Percentiles rank a stretch among this genome's conserved stretches.
These are phyloP conservation scores for Acmispon strigosus DNA, from an alignment of 306 rosid species.

Conservation along the genomic window DNA sequence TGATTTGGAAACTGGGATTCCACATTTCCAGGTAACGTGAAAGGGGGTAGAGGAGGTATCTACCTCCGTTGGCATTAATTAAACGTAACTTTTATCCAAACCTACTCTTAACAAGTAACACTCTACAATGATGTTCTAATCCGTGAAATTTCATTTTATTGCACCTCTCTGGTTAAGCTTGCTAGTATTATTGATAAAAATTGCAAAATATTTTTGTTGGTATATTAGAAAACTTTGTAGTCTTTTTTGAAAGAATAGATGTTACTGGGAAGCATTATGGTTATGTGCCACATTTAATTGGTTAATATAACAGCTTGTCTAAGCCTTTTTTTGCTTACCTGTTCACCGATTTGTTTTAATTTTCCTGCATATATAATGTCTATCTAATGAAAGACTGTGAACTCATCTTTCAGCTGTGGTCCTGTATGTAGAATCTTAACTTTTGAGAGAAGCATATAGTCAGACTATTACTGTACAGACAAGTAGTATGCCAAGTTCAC, in stretches of 20 bases:
- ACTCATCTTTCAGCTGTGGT: conserved; percentile 4
- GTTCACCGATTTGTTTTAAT: neutral
- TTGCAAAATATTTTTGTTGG: neutral
- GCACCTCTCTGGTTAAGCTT: neutral
- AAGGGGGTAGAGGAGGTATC: too few species aligned
- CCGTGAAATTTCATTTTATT: neutral
- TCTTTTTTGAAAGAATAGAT: neutral
- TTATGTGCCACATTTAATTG: neutral
- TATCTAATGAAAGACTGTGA: neutral
- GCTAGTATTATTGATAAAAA: neutral
- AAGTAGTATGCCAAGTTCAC: conserved; percentile 7
- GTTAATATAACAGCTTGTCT: neutral
- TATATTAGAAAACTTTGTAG: neutral
- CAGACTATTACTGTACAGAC: neutral
- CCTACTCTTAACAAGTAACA: neutral
- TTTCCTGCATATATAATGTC: neutral
- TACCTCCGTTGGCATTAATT: too few species aligned
- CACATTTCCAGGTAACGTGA: too few species aligned
- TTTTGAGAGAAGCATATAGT: neutral
- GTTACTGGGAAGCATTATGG: neutral
- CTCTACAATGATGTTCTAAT: neutral
- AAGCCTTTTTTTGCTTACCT: neutral
- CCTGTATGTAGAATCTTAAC: neutral
- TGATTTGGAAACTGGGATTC: too few species aligned
- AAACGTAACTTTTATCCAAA: too few species aligned